These are phyloP conservation scores for Fusarium tjaetaba DNA, from an alignment of 2,329 filamentous ascomycete genomes.

Conservation along the genomic window DNA sequence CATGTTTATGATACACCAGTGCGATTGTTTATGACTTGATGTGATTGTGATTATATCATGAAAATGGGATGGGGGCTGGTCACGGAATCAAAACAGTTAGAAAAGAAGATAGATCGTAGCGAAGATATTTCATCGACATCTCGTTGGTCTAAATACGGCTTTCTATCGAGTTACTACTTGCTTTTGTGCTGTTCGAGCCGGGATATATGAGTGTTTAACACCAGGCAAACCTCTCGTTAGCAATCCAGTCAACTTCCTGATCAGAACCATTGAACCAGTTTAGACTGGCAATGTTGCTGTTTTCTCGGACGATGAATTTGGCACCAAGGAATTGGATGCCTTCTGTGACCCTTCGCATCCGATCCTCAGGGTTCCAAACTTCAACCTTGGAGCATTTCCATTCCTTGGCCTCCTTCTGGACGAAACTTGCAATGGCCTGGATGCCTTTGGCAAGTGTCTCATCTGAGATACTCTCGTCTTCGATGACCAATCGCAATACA, in stretches of 20 bases:
- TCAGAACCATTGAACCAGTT: conserved; percentile 72
- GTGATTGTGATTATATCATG: conserved; percentile 43
- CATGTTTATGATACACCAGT: conserved; percentile 46
- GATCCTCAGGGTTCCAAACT: conserved; percentile 82
- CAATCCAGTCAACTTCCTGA: conserved; percentile 73
- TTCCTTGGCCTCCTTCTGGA: conserved; percentile 73
- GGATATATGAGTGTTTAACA: conserved; percentile 58
- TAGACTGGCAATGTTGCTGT: conserved; percentile 75
- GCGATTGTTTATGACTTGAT: conserved; percentile 45
- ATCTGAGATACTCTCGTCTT: conserved; percentile 57
- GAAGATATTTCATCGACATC: conserved; percentile 25
- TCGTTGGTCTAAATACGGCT: conserved; percentile 19
- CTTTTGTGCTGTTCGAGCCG: not conserved
- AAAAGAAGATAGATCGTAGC: conserved; percentile 39
- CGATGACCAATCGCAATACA: conserved; percentile 74
- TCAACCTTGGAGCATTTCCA: conserved; percentile 78
- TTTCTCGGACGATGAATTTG: conserved; percentile 65
- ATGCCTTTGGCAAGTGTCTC: conserved; percentile 63
- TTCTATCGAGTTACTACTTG: not conserved
- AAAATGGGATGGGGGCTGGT: conserved; percentile 30
- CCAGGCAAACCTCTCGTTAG: conserved; percentile 83
- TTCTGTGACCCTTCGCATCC: conserved; percentile 59
- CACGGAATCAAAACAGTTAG: conserved; percentile 31
- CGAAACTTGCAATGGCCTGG: conserved; percentile 70
- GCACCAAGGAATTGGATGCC: conserved; percentile 58